Conservation (phyloP, 2,329 filamentous ascomycete species). For the Penicillium sclerotigenum region DNA sequence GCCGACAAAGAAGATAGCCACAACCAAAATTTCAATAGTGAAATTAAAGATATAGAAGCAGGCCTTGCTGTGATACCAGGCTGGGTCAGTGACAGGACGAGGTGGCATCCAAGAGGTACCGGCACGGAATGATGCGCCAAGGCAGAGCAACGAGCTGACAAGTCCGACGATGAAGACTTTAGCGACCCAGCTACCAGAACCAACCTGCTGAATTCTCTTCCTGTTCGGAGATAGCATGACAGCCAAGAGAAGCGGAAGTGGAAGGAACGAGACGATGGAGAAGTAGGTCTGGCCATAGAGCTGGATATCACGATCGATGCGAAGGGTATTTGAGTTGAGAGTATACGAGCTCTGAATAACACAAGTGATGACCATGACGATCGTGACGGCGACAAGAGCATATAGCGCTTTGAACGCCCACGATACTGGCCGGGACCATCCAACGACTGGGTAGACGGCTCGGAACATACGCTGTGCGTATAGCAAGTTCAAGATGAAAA, state of each 20-base stretch:
- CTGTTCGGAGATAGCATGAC: constrained; percentile 49
- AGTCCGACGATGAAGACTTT: constrained; percentile 65
- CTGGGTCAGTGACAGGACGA: constrained; percentile 53
- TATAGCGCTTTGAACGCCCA: constrained; percentile 58
- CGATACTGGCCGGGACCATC: constrained; percentile 60
- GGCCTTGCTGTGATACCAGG: constrained; percentile 68
- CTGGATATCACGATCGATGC: constrained; percentile 61
- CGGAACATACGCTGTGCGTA: constrained; percentile 73
- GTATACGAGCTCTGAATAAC: constrained; percentile 68
- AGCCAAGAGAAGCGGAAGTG: constrained; percentile 55
- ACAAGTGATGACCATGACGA: constrained; percentile 64
- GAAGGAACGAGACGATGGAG: constrained; percentile 64
- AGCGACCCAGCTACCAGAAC: constrained; percentile 61
- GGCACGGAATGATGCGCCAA: constrained; percentile 68
- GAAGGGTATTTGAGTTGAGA: constrained; percentile 49
- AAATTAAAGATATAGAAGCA: constrained; percentile 82
- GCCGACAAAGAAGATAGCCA: constrained; percentile 62
- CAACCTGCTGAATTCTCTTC: constrained; percentile 58
- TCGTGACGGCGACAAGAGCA: constrained; percentile 54
- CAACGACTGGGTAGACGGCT: constrained; percentile 66
- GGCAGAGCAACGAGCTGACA: constrained; percentile 58
- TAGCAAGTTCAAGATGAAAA: constrained; percentile 76
- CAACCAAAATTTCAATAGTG: constrained; percentile 66
- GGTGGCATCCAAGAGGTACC: constrained; percentile 55
- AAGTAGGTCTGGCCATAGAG: constrained; percentile 62